These are phyloP conservation scores for Xerocomus potaroensis DNA, from an alignment of 768 basidiomycete genomes.

Conservation along the genomic window DNA sequence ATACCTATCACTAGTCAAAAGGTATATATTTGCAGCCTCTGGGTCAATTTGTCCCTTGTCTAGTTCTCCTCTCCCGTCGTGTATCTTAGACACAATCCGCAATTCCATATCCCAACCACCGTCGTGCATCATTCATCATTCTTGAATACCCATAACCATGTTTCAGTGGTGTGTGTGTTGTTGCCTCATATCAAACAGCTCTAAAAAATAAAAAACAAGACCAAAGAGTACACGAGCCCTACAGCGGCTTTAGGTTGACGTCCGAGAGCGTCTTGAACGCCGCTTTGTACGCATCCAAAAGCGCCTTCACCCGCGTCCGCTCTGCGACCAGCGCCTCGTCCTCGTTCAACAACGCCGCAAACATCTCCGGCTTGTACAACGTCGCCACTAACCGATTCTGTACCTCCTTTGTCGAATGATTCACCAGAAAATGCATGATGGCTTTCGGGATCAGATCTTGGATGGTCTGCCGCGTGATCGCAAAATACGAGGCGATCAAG, in stretches of 20 bases:
- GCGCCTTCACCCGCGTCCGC: conserved; percentile 85
- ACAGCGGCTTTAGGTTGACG: conserved; percentile 66
- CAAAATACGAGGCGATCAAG: conserved; percentile 93
- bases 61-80: too few relatives aligned
- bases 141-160: not conserved
- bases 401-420: conserved; percentile 92
- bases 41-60: too few relatives aligned
- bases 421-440: conserved; percentile 97
- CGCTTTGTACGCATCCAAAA: conserved; percentile 94
- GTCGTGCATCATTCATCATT: not conserved
- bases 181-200: not conserved
- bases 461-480: conserved; percentile 93
- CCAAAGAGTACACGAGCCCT: conserved; percentile 7
- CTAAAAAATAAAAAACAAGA: too few relatives aligned
- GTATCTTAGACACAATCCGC: not conserved
- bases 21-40: too few relatives aligned
- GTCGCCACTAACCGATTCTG: conserved; percentile 94
- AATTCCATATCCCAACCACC: not conserved
- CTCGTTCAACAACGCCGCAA: conserved; percentile 87
- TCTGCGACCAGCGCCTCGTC: conserved; percentile 95
- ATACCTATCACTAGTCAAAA: too few relatives aligned
- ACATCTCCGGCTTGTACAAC: conserved; percentile 92
- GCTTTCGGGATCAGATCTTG: conserved; percentile 97
- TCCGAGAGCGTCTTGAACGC: conserved; percentile 86
- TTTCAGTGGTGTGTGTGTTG: not conserved